Evolutionary conservation across 345 rosid species (phyloP).

Genomic region (Schrenkiella parvula): DNA sequence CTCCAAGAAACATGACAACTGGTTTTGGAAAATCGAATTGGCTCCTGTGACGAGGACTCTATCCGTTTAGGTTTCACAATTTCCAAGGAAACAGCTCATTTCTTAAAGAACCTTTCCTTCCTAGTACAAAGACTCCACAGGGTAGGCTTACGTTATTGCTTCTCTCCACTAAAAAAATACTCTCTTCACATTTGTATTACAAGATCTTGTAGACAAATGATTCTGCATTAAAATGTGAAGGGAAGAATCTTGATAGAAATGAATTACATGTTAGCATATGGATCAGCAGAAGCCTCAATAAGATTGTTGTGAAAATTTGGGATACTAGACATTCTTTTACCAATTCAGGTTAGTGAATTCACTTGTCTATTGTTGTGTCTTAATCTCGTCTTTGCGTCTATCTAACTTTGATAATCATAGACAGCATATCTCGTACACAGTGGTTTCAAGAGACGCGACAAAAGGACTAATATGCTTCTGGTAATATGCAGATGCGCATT

Average conservation of each 20-base stretch:
- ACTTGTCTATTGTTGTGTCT: neutral
- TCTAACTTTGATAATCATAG: slow-evolving; percentile 39
- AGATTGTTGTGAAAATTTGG: slow-evolving; percentile 87
- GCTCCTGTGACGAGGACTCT: slow-evolving; percentile 43
- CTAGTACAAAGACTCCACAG: slow-evolving; percentile 57
- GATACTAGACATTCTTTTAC: slow-evolving; percentile 73
- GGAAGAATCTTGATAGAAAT: slow-evolving; percentile 80
- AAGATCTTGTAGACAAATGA: neutral
- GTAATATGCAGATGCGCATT: slow-evolving; percentile 30
- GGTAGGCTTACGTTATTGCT: slow-evolving; percentile 35
- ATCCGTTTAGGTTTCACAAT: slow-evolving; percentile 71
- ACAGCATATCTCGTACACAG: slow-evolving; percentile 63
- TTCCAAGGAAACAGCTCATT: slow-evolving; percentile 75
- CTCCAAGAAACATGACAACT: slow-evolving; percentile 24
- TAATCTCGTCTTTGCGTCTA: slow-evolving; percentile 11
- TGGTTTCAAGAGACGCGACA: slow-evolving; percentile 78
- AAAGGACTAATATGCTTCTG: slow-evolving; percentile 80
- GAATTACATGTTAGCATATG: slow-evolving; percentile 93
- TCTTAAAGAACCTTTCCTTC: slow-evolving; percentile 47
- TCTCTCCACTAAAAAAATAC: neutral
- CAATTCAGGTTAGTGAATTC: slow-evolving; percentile 53
- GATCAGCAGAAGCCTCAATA: slow-evolving; percentile 92
- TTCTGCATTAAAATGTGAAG: slow-evolving; percentile 33
- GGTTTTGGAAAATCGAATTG: slow-evolving; percentile 1
- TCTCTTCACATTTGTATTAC: neutral